Conservation (phyloP, 306 rosid species). For the Rubus parviflorus region DNA sequence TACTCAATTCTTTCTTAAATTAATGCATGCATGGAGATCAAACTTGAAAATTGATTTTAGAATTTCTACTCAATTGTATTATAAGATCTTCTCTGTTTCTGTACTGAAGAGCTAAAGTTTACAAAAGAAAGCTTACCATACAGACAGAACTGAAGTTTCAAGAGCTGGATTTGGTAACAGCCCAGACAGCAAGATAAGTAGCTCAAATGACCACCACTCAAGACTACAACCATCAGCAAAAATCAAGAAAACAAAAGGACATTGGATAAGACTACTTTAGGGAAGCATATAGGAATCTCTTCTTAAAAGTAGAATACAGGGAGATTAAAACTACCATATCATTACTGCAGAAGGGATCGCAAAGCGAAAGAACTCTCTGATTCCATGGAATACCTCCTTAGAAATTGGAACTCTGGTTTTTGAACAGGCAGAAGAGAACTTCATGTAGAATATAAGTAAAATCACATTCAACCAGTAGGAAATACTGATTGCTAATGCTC, state of each 20-base stretch:
- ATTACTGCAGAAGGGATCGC: conserved; percentile 73
- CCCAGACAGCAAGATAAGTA: conserved; percentile 58
- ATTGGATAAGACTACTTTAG: not conserved
- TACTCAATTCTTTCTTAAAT: too few relatives aligned
- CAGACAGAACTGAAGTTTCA: conserved; percentile 73
- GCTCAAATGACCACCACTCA: conserved; percentile 72
- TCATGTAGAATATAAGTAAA: conserved; percentile 54
- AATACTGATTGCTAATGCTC: conserved; percentile 61
- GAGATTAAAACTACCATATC: conserved; percentile 46
- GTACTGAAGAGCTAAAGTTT: not conserved
- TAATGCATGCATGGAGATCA: not conserved
- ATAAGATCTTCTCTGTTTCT: not conserved
- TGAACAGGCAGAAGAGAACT: conserved; percentile 36
- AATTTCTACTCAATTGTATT: not conserved
- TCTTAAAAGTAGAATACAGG: not conserved
- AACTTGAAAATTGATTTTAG: not conserved
- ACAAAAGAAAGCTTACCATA: conserved; percentile 34
- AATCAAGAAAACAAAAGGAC: too few relatives aligned
- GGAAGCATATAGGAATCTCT: not conserved
- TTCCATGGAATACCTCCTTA: conserved; percentile 48
- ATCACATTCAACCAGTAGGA: conserved; percentile 65
- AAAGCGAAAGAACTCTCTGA: conserved; percentile 55
- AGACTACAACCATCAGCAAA: conserved; percentile 32
- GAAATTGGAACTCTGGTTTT: conserved; percentile 51
- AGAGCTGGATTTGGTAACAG: conserved; percentile 75